Evolutionary conservation across 2,329 filamentous ascomycete species (phyloP), one percentile per base, ranked within the genome.

Genomic region (Tympanopsis confertula): DNA sequence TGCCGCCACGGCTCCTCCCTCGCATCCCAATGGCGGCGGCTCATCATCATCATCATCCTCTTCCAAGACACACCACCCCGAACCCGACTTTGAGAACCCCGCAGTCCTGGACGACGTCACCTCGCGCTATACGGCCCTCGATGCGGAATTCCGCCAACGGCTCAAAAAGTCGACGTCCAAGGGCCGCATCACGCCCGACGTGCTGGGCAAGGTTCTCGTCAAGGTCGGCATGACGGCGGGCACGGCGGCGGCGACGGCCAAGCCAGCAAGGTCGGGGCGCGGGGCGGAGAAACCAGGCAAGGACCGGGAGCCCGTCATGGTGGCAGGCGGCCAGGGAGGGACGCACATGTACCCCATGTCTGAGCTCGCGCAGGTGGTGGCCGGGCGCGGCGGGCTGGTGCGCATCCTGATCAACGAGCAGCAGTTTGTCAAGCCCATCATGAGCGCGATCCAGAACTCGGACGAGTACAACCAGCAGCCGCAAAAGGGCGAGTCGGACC

Each of bases 381-480:
- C 69, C 38, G 65, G 56, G 5, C 59, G 61, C 32, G 60, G 59
- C 0, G 54, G 61, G 17, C 47, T 51, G 7, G 54, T 61, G 38
- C 54, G 50, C 17, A 50, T 64, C 42, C 46, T 64, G 2, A 56
- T 55, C 33, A 56, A 61, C 45, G 61, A 64, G 46, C 53, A 45
- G 28, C 52, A 45, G 5, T 68, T 65, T 49, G 54, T 74, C 46
- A 69, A 70, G 59, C 61, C 68, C 46, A 66, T 75, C 56, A 66
- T 72, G 62, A 65, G 61, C 48, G 71, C 71, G 20, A 59, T 75
- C 37, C 69, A 74, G 56, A 48, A 54, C 20, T 66, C 61, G 48
- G 49, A 53, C n/a, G 62, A 69, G 46, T 74, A 70, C 56, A 75
- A 75, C 61, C 71, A 75, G 63, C 71, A 74, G 62, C 71, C 71